Conservation (phyloP, 2,329 filamentous ascomycete genomes). For the Fusarium graminum region DNA sequence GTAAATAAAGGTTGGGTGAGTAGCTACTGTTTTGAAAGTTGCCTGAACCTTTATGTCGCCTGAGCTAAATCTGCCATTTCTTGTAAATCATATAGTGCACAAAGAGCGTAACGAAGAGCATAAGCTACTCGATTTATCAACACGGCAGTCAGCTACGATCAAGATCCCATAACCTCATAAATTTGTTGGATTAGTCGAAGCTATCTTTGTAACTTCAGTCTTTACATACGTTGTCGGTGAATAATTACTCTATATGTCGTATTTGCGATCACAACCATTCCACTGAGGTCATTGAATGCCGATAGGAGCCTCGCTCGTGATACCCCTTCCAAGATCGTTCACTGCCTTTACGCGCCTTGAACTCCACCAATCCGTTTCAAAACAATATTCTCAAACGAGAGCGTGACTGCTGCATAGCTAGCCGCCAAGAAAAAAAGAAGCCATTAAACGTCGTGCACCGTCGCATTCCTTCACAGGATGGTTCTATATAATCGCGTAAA, state of each 20-base stretch:
- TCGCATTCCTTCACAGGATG: constrained; percentile 41
- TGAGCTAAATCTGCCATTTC: no score
- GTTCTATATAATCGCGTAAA: constrained; percentile 46
- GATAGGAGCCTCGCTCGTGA: constrained; percentile 39
- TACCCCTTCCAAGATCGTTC: constrained; percentile 40
- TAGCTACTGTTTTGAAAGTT: no score
- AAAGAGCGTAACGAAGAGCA: no score
- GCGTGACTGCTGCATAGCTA: constrained; percentile 22
- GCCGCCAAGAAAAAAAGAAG: constrained; percentile 29
- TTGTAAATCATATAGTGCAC: no score
- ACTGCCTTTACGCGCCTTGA: constrained; percentile 38
- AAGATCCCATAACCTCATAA: constrained; percentile 15
- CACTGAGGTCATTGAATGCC: constrained; percentile 13
- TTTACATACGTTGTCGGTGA: constrained; percentile 42
- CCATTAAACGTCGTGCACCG: constrained; percentile 42
- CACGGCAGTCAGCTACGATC: no score
- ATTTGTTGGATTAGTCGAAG: constrained; percentile 39
- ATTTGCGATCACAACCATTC: constrained; percentile 24
- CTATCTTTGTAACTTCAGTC: constrained; percentile 34
- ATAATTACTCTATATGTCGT: constrained; percentile 43
- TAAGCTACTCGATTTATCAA: no score
- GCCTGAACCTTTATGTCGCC: no score
- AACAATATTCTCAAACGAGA: constrained; percentile 21
- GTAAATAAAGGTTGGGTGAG: no score
- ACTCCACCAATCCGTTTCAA: constrained; percentile 41